Evolutionary conservation across 2,329 filamentous ascomycete species (phyloP).

Genomic region (Beauveria medogensis): DNA sequence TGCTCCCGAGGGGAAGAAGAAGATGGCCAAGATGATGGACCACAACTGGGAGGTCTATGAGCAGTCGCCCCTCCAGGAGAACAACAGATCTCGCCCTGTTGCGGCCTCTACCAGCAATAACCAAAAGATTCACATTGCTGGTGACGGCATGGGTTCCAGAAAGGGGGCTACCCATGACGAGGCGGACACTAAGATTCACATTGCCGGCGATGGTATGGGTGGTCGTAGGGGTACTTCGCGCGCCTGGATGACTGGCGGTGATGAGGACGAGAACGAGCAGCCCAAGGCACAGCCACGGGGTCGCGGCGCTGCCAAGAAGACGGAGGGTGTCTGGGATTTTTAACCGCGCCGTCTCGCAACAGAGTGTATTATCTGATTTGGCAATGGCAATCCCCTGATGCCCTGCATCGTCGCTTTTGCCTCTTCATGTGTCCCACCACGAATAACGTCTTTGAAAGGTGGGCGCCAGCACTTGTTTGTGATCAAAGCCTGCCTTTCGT

Average conservation of each 20-base stretch:
- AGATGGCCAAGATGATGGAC: conserved; percentile 67
- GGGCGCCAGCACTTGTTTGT: background rate
- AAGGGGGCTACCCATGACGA: conserved; percentile 44
- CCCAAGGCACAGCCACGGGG: conserved; percentile 26
- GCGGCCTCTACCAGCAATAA: background rate
- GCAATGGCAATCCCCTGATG: background rate
- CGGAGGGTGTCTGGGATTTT: conserved; percentile 40
- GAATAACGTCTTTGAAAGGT: background rate
- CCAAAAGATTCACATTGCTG: conserved; percentile 38
- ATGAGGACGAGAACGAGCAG: conserved; percentile 14
- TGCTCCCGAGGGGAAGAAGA: conserved; percentile 52
- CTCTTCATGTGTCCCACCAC: background rate
- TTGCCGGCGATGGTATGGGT: conserved; percentile 60
- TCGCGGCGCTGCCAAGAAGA: conserved; percentile 28
- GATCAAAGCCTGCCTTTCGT: background rate
- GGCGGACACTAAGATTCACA: conserved; percentile 31
- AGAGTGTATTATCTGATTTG: background rate
- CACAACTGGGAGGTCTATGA: conserved; percentile 52
- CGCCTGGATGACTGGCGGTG: conserved; percentile 45
- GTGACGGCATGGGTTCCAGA: conserved; percentile 59
- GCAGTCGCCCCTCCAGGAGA: conserved; percentile 49
- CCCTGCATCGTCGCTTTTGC: background rate
- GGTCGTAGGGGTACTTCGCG: conserved; percentile 46
- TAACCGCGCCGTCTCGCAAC: conserved; percentile 18
- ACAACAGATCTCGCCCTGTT: conserved; percentile 29